phyloP scores from a whole-genome alignment of 768 basidiomycete genomes.

The Lepiota venenata region DNA sequence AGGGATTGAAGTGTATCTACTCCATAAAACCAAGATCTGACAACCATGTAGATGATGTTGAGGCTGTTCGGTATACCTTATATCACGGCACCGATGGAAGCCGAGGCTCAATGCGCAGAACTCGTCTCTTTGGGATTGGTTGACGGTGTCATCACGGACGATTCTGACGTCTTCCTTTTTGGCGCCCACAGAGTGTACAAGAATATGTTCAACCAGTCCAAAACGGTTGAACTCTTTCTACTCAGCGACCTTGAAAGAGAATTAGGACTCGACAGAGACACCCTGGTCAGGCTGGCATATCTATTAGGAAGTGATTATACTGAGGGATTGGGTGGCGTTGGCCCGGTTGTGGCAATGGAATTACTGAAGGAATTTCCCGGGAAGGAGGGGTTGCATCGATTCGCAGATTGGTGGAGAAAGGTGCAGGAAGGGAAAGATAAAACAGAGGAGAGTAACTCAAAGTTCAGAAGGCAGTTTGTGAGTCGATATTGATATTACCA shows the following conservation, averaged over 20 bases:
- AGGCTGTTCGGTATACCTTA: constrained; percentile 96
- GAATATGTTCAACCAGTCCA: constrained; percentile 99
- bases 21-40: neutral
- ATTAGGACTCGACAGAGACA: constrained; percentile 81
- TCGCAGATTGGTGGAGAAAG: constrained; percentile 92
- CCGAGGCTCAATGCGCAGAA: constrained; percentile 97
- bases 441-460: constrained; percentile 64
- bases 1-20: constrained; percentile 13
- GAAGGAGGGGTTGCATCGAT: constrained; percentile 75
- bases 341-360: constrained; percentile 96
- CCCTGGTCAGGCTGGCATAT: constrained; percentile 87
- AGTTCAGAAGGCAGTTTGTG: constrained; percentile 85
- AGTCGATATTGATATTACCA: constrained; percentile 24
- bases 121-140: constrained; percentile 83
- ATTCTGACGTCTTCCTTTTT: constrained; percentile 98
- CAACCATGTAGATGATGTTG: constrained; percentile 65
- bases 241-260: constrained; percentile 81
- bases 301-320: constrained; percentile 96
- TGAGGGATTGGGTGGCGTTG: constrained; percentile 87
- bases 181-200: constrained; percentile 95
- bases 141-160: constrained; percentile 98
- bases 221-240: constrained; percentile 97
- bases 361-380: constrained; percentile 92
- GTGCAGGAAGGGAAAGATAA: constrained; percentile 90
- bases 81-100: constrained; percentile 98